These are phyloP conservation scores for Aspergillus aculeatinus DNA, from an alignment of 2,329 filamentous ascomycete species.

Conservation along the genomic window DNA sequence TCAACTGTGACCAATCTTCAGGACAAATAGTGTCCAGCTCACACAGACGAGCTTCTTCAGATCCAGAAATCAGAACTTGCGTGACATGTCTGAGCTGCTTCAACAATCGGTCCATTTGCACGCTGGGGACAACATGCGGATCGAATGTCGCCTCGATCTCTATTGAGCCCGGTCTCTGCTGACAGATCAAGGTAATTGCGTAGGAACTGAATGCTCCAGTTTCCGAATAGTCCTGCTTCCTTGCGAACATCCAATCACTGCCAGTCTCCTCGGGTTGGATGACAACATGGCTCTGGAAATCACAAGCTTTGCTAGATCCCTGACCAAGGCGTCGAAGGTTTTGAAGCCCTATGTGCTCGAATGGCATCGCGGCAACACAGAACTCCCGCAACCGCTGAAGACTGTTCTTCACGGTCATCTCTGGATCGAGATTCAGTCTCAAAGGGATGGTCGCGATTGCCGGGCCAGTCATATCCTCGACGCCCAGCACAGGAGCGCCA, in stretches of 20 bases:
- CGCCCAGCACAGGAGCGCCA: background rate
- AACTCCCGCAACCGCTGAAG: slow-evolving; percentile 55
- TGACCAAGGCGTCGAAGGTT: slow-evolving; percentile 52
- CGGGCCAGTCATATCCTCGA: slow-evolving; percentile 10
- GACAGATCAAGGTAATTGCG: slow-evolving; percentile 4
- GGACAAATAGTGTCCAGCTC: background rate
- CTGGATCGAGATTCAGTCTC: background rate
- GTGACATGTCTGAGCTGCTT: slow-evolving; percentile 12
- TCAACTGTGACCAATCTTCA: background rate
- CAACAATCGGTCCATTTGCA: slow-evolving; percentile 12
- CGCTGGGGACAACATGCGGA: slow-evolving; percentile 2
- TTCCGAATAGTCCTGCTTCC: background rate
- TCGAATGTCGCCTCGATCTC: slow-evolving; percentile 8
- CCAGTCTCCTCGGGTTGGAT: slow-evolving; percentile 26
- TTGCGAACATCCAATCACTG: background rate
- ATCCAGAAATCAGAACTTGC: background rate
- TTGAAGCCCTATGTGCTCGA: slow-evolving; percentile 56
- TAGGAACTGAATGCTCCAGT: slow-evolving; percentile 13
- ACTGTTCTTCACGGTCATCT: slow-evolving; percentile 44
- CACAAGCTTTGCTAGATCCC: slow-evolving; percentile 38
- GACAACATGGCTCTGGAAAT: slow-evolving; percentile 43
- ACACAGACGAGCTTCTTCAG: background rate
- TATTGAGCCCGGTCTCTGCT: background rate
- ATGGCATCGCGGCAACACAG: slow-evolving; percentile 54
- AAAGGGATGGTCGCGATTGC: slow-evolving; percentile 11